Percentiles rank a stretch among this genome's conserved stretches.
phyloP scores from a whole-genome alignment of 768 basidiomycete genomes.

The Lactarius indigo region DNA sequence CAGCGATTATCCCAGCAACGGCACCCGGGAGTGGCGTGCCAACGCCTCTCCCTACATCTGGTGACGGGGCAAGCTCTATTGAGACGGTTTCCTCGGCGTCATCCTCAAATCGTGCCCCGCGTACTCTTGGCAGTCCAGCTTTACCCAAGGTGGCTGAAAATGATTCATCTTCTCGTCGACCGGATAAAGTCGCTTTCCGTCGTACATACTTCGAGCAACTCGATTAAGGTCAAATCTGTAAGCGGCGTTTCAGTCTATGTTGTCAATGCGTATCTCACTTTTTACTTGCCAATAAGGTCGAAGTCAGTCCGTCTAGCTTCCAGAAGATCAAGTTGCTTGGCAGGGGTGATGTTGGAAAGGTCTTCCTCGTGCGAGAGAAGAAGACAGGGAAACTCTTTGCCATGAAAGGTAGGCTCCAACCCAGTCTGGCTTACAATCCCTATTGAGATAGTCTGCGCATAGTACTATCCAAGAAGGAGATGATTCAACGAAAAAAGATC shows the following conservation, averaged over 20 bases:
- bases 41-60: constrained; percentile 36
- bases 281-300: constrained; percentile 52
- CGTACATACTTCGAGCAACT: constrained; percentile 97
- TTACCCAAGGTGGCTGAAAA: constrained; percentile 44
- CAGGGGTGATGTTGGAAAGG: constrained; percentile 97
- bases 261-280: constrained; percentile 6
- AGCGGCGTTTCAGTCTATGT: constrained; percentile 31
- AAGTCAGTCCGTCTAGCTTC: constrained; percentile 92
- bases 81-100: constrained; percentile 79
- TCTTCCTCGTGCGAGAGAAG: constrained; percentile 98
- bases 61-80: constrained; percentile 61
- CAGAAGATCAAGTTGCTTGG: constrained; percentile 97
- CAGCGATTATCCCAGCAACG: constrained; percentile 53
- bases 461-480: constrained; percentile 99
- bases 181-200: constrained; percentile 72
- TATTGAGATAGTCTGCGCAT: constrained; percentile 28
- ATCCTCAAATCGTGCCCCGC: constrained; percentile 50
- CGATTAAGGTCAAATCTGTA: constrained; percentile 90
- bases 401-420: constrained; percentile 84
- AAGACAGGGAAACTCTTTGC: constrained; percentile 94
- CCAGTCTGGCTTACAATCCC: constrained; percentile 21
- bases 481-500: constrained; percentile 99
- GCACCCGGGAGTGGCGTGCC: constrained; percentile 47
- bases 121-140: constrained; percentile 32
- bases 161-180: constrained; percentile 38